A percentile compares a stretch with the other conserved stretches of the same genome.
Conservation (phyloP, 306 rosid genomes). For the Cucurbita pepo region DNA sequence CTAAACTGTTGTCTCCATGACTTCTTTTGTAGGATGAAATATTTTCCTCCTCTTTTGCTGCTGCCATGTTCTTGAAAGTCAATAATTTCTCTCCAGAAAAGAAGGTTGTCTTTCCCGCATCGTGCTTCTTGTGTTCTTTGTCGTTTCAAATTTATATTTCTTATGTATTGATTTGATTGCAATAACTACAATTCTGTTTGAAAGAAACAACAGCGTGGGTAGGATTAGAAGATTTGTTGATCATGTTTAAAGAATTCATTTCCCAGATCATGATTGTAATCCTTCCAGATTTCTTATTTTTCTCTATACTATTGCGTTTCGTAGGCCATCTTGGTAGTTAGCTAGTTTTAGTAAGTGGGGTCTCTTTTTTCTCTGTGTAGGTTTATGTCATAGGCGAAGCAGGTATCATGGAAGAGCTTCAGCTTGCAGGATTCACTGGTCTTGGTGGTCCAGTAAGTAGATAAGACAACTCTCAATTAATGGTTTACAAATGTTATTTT, state of each 20-base stretch:
- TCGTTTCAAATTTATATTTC: not conserved
- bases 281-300: not conserved
- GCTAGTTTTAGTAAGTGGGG: not conserved
- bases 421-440: slow-evolving; percentile 73
- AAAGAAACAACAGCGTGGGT: not conserved
- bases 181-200: not conserved
- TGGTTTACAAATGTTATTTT: not conserved
- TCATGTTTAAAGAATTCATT: not conserved
- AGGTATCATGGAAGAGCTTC: slow-evolving; percentile 79
- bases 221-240: not conserved
- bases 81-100: slow-evolving; percentile 49
- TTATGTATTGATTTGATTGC: not conserved
- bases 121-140: not conserved
- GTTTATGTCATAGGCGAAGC: slow-evolving; percentile 80
- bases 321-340: not conserved
- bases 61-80: slow-evolving; percentile 84
- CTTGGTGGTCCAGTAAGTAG: slow-evolving; percentile 85
- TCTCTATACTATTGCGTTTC: not conserved
- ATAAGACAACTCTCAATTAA: not conserved
- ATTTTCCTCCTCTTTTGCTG: slow-evolving; percentile 87
- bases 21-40: slow-evolving; percentile 50
- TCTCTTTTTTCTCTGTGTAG: slow-evolving; percentile 23
- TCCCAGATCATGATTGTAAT: not conserved
- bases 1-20: not conserved
- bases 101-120: slow-evolving; percentile 39